Percentiles rank a stretch among this genome's conserved stretches.
These are phyloP conservation scores for Gremmenia infestans DNA, from an alignment of 2,329 filamentous ascomycete genomes.

Conservation along the genomic window DNA sequence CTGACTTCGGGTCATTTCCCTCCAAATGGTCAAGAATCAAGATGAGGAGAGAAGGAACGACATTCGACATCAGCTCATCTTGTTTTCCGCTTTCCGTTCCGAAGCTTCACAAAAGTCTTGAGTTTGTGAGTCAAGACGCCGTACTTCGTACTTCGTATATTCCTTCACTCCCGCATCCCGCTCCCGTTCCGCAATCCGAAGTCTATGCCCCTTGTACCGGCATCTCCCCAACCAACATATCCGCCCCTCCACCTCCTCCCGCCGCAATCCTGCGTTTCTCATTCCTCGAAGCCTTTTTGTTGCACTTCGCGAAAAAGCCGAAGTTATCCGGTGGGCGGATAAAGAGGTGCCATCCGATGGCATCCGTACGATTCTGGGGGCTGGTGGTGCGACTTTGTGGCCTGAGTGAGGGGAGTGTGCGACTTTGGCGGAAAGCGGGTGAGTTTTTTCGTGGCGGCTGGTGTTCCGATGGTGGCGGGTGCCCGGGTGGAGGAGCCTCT, in stretches of 20 bases:
- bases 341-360: not conserved
- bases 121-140: no score
- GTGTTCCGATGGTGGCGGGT: not conserved
- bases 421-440: not conserved
- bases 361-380: not conserved
- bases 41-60: no score
- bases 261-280: not conserved
- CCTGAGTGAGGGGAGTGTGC: not conserved
- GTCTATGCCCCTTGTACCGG: no score
- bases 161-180: no score
- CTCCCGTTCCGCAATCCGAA: no score
- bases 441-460: not conserved
- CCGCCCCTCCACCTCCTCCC: not conserved
- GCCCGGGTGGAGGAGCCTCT: not conserved
- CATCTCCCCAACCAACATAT: not conserved
- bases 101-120: no score
- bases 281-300: not conserved
- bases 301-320: slow-evolving; percentile 10
- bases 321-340: slow-evolving; percentile 7
- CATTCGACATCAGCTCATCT: no score
- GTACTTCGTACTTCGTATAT: no score
- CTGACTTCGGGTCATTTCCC: no score
- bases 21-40: no score
- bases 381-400: no score
- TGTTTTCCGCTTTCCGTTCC: no score